Conservation (phyloP, 2,329 filamentous ascomycete species). For the Botrytis squamosa region DNA sequence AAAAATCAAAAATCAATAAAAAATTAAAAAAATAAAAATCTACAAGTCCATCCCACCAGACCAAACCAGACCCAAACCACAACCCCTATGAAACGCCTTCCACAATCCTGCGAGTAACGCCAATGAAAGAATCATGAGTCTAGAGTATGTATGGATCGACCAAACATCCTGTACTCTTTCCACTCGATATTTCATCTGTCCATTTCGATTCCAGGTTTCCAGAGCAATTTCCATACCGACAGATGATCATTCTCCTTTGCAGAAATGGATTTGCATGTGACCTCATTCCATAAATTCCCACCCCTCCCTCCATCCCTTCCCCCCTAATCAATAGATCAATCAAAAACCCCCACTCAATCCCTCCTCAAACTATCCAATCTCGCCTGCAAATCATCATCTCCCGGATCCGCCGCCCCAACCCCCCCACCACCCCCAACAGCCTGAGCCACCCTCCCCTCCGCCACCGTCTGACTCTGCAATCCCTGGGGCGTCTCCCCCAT, state of each 20-base stretch:
- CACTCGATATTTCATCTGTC: constrained; percentile 85
- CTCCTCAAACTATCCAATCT: constrained; percentile 75
- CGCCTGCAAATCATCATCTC: constrained; percentile 89
- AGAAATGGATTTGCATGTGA: constrained; percentile 88
- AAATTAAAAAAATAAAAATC: neutral
- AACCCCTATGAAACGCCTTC: neutral
- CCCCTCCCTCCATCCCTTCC: neutral
- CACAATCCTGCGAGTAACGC: constrained; percentile 1
- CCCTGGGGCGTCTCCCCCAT: constrained; percentile 89
- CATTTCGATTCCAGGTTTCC: constrained; percentile 77
- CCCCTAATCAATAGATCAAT: constrained; percentile 50
- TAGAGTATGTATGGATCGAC: constrained; percentile 51
- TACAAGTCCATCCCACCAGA: neutral
- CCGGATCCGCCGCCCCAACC: constrained; percentile 54
- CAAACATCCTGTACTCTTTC: constrained; percentile 84
- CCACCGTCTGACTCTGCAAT: constrained; percentile 68
- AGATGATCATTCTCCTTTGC: constrained; percentile 93
- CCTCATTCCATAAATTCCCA: constrained; percentile 74
- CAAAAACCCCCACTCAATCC: constrained; percentile 44
- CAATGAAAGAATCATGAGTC: neutral
- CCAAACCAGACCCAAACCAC: neutral
- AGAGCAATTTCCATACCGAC: constrained; percentile 97
- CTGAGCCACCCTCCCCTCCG: constrained; percentile 80
- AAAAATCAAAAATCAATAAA: neutral
- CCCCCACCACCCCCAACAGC: constrained; percentile 72